phyloP scores from a whole-genome alignment of 1,284 basidiomycete genomes.

The Sparassis latifolia region DNA sequence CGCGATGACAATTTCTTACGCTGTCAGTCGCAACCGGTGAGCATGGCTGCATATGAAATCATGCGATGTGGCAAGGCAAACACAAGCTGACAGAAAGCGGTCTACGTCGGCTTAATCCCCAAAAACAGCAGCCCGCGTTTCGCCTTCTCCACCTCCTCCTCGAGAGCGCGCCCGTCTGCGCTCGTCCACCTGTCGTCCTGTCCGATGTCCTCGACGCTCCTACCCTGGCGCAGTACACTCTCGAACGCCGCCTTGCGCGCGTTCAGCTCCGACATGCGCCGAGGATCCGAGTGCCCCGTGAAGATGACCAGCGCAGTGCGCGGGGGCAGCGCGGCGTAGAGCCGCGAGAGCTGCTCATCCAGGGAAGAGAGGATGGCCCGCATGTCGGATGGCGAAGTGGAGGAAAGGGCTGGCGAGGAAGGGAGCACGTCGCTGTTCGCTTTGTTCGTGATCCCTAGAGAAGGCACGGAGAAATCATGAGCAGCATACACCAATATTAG shows the following conservation, averaged over 20 bases:
- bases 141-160: slow-evolving; percentile 72
- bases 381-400: slow-evolving; percentile 22
- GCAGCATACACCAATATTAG: neutral
- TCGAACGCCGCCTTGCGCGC: slow-evolving; percentile 71
- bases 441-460: slow-evolving; percentile 54
- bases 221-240: slow-evolving; percentile 52
- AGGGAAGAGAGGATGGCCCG: slow-evolving; percentile 38
- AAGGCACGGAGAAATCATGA: neutral
- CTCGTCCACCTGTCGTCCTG: slow-evolving; percentile 60
- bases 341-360: slow-evolving; percentile 50
- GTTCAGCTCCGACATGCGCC: slow-evolving; percentile 66
- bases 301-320: slow-evolving; percentile 80
- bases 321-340: slow-evolving; percentile 67
- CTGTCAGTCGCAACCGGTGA: too few species aligned
- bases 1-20: too few species aligned
- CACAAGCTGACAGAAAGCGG: too few species aligned
- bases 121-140: slow-evolving; percentile 81
- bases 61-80: too few species aligned
- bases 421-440: slow-evolving; percentile 27
- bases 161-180: slow-evolving; percentile 69
- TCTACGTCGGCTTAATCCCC: slow-evolving; percentile 47
- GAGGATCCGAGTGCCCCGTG: slow-evolving; percentile 83
- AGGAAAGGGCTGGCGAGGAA: slow-evolving; percentile 9
- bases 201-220: slow-evolving; percentile 40
- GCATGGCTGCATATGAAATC: too few species aligned